Conservation (phyloP, 306 rosid genomes). For the Cucumis melo region DNA sequence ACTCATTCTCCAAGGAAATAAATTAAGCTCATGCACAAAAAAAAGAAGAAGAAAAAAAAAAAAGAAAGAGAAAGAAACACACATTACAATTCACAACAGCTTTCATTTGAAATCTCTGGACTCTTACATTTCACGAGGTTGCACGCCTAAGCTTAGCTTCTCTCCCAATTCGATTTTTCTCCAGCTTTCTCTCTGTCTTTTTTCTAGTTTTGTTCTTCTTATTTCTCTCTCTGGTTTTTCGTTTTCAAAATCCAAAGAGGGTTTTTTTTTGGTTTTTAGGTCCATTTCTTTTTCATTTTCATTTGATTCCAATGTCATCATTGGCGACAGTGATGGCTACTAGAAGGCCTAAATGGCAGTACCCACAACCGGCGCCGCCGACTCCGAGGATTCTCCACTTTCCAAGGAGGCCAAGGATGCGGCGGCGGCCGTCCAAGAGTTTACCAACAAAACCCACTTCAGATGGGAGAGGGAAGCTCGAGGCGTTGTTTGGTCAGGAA, state of each 20-base stretch:
- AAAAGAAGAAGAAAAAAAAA: neutral
- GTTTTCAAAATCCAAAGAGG: neutral
- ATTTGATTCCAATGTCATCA: constrained; percentile 20
- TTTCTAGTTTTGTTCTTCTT: neutral
- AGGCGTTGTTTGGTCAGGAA: constrained; percentile 46
- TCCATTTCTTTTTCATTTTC: neutral
- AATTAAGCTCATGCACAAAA: neutral
- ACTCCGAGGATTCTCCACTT: constrained; percentile 71
- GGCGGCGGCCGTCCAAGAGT: constrained; percentile 36
- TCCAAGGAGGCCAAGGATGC: constrained; percentile 58
- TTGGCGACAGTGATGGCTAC: constrained; percentile 19
- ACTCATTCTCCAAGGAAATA: neutral
- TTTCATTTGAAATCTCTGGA: constrained; percentile 87
- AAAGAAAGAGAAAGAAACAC: neutral
- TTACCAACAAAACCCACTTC: constrained; percentile 15
- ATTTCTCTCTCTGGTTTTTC: neutral
- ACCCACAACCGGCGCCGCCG: constrained; percentile 51
- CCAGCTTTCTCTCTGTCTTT: constrained; percentile 9
- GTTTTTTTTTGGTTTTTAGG: neutral
- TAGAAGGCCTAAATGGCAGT: constrained; percentile 59
- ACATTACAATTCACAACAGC: constrained; percentile 18
- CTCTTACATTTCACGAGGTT: constrained; percentile 66
- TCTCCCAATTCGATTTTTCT: constrained; percentile 11
- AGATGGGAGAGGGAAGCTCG: constrained; percentile 31
- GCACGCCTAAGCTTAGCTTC: constrained; percentile 40